phyloP scores from a whole-genome alignment of 2,329 filamentous ascomycete species.

The Sporothrix schenckii region DNA sequence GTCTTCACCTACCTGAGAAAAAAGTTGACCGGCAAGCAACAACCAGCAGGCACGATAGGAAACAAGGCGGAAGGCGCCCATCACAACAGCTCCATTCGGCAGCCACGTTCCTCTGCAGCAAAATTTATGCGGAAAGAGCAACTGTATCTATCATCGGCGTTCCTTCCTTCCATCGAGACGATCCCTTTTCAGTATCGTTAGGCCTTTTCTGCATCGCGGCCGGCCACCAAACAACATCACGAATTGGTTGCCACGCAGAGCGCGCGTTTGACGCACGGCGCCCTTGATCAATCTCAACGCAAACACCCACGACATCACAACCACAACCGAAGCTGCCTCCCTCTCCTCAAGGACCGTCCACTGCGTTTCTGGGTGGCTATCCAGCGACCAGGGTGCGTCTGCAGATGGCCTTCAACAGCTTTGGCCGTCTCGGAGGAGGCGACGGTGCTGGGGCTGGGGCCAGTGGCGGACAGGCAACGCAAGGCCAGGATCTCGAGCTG shows the following conservation, averaged over 20 bases:
- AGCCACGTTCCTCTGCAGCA: slow-evolving; percentile 2
- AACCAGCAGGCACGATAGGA: slow-evolving; percentile 1
- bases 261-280: background rate
- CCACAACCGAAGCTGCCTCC: slow-evolving; percentile 17
- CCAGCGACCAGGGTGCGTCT: slow-evolving; percentile 28
- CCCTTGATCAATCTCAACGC: background rate
- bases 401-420: slow-evolving; percentile 67
- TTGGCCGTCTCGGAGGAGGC: slow-evolving; percentile 53
- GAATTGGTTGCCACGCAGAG: slow-evolving; percentile 11
- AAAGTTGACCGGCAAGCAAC: background rate
- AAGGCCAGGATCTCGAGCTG: slow-evolving; percentile 70
- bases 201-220: background rate
- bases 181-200: background rate
- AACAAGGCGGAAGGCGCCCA: slow-evolving; percentile 25
- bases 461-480: slow-evolving; percentile 45
- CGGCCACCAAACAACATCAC: slow-evolving; percentile 19
- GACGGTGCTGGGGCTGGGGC: slow-evolving; percentile 48
- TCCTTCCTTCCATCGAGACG: background rate
- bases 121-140: background rate
- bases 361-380: slow-evolving; percentile 29
- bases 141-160: background rate
- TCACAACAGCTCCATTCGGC: slow-evolving; percentile 2
- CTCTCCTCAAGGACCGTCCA: slow-evolving; percentile 25
- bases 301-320: background rate
- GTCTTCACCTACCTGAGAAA: slow-evolving; percentile 18